These are phyloP conservation scores for Senecio squalidus DNA, from an alignment of 140 eudicot species.

Conservation along the genomic window DNA sequence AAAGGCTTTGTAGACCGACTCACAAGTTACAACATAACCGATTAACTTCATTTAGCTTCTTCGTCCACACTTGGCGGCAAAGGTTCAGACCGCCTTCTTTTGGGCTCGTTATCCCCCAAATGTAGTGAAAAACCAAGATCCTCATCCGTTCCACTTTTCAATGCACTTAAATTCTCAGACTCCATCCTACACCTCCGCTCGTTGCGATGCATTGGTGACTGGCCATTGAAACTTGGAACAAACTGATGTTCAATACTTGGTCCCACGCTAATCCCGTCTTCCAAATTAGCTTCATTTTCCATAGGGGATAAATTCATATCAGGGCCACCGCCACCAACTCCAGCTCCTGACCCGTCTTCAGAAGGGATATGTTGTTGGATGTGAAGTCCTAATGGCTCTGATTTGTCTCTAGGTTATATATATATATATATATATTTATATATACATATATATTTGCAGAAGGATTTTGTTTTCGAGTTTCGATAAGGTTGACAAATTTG, in stretches of 20 bases:
- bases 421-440: too few species aligned
- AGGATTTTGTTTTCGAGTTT: too few species aligned
- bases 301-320: constrained; percentile 78
- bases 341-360: constrained; percentile 39
- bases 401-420: constrained; percentile 83
- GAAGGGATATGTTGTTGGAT: constrained; percentile 65
- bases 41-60: constrained; percentile 33
- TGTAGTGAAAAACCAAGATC: constrained; percentile 73
- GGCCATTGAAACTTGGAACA: constrained; percentile 63
- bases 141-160: constrained; percentile 58
- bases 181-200: constrained; percentile 41
- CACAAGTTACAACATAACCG: constrained; percentile 1
- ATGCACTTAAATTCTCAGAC: constrained; percentile 67
- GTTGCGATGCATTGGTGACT: constrained; percentile 43
- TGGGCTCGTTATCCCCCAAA: constrained; percentile 86
- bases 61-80: constrained; percentile 33
- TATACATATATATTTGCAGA: too few species aligned
- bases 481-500: too few species aligned
- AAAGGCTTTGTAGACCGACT: neutral
- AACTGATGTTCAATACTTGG: constrained; percentile 86
- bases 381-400: constrained; percentile 83
- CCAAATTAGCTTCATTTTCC: constrained; percentile 50
- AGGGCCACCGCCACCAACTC: constrained; percentile 37
- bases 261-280: constrained; percentile 44
- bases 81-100: constrained; percentile 81